Conservation (phyloP, 768 basidiomycete genomes). For the Scleroderma citrinum region DNA sequence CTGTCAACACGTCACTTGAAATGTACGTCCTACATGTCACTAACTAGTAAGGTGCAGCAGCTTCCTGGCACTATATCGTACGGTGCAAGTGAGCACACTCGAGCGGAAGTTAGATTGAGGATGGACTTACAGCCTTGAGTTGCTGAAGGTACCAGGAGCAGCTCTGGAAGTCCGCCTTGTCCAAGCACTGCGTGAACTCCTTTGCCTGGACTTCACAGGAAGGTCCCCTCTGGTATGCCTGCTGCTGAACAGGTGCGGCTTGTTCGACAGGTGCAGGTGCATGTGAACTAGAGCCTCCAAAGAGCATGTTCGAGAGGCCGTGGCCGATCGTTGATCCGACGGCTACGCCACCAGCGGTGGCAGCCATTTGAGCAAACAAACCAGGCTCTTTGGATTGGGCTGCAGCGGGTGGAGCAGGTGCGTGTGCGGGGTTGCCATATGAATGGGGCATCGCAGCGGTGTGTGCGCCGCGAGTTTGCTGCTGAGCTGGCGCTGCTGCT, state of each 20-base stretch:
- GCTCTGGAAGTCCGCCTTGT: constrained; percentile 70
- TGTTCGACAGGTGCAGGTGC: constrained; percentile 39
- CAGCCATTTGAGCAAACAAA: constrained; percentile 79
- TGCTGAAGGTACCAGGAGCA: constrained; percentile 88
- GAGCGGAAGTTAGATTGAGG: not conserved
- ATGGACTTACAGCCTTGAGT: constrained; percentile 68
- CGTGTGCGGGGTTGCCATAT: constrained; percentile 38
- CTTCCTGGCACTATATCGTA: too few species aligned
- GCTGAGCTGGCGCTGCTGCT: constrained; percentile 31
- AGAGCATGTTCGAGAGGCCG: constrained; percentile 86
- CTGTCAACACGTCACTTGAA: constrained; percentile 2
- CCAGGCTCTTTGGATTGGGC: constrained; percentile 52
- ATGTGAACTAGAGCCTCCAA: constrained; percentile 55
- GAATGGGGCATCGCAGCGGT: constrained; percentile 40
- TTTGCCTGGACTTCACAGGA: constrained; percentile 79
- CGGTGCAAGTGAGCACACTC: constrained; percentile 28
- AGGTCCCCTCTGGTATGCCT: constrained; percentile 39
- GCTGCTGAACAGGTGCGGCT: constrained; percentile 43
- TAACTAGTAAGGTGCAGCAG: too few species aligned
- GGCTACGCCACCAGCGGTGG: constrained; percentile 86
- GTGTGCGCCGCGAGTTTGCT: constrained; percentile 42
- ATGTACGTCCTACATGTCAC: constrained; percentile 5
- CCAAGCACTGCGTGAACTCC: constrained; percentile 83
- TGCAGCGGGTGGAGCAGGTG: constrained; percentile 33
- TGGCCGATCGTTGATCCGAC: constrained; percentile 85